These are phyloP conservation scores for Poronia punctata DNA, from an alignment of 495 filamentous ascomycete species.

Conservation along the genomic window DNA sequence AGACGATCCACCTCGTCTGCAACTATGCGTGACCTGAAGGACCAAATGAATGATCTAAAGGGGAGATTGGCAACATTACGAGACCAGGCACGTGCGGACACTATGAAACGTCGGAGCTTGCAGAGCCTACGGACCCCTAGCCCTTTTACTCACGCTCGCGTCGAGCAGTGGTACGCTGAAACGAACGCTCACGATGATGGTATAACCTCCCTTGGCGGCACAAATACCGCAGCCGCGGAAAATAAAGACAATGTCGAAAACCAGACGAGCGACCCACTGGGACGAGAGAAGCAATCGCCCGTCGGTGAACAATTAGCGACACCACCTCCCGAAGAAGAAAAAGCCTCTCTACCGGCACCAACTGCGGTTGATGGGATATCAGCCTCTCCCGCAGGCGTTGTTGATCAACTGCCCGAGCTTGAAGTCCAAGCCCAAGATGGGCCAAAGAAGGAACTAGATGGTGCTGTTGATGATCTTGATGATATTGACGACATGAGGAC, in stretches of 20 bases:
- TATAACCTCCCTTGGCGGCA: background rate
- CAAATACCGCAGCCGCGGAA: background rate
- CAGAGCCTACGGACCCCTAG: conserved; percentile 79
- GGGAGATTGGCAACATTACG: conserved; percentile 83
- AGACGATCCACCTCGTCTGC: conserved; percentile 50
- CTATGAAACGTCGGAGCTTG: conserved; percentile 71
- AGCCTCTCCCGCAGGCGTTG: too few species aligned
- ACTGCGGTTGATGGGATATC: too few species aligned
- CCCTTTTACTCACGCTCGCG: conserved; percentile 66
- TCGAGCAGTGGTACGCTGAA: conserved; percentile 65
- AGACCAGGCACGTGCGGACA: conserved; percentile 76
- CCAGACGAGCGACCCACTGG: background rate
- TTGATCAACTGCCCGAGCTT: too few species aligned
- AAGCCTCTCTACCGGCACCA: too few species aligned
- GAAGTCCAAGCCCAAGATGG: too few species aligned
- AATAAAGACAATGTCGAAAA: background rate
- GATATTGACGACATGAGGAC: conserved; percentile 32
- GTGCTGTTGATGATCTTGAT: conserved; percentile 7
- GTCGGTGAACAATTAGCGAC: too few species aligned
- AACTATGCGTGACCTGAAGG: conserved; percentile 76
- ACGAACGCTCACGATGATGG: conserved; percentile 24
- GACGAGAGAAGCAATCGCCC: too few species aligned
- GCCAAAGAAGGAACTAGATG: too few species aligned
- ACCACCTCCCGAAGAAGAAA: too few species aligned
- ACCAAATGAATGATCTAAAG: conserved; percentile 90